Evolutionary conservation across 495 filamentous ascomycete species (phyloP).

Genomic region (Friedmanniomyces endolithicus): DNA sequence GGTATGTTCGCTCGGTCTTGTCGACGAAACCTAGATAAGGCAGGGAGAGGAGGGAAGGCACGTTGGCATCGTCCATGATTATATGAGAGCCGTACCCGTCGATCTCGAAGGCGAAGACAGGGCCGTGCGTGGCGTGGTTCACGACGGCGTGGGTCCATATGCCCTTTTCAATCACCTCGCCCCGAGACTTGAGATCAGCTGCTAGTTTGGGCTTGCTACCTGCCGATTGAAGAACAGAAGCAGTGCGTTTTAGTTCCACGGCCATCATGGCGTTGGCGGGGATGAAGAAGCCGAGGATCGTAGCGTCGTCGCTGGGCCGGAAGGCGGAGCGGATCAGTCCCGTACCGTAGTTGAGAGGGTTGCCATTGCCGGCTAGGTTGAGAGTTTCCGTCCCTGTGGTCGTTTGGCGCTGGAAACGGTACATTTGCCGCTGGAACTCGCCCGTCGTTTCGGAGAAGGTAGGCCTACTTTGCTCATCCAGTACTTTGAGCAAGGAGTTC

Average conservation of each 20-base stretch:
- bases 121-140: conserved; percentile 65
- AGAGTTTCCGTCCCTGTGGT: conserved; percentile 82
- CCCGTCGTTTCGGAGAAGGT: conserved; percentile 62
- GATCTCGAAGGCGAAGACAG: conserved; percentile 93
- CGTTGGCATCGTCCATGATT: conserved; percentile 95
- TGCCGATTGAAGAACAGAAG: conserved; percentile 46
- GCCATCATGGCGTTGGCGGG: conserved; percentile 94
- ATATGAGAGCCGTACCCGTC: conserved; percentile 88
- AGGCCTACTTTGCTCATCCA: conserved; percentile 64
- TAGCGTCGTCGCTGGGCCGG: conserved; percentile 94
- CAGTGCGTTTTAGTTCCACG: conserved; percentile 70
- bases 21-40: conserved; percentile 77
- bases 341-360: conserved; percentile 75
- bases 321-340: conserved; percentile 86
- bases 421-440: conserved; percentile 55
- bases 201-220: conserved; percentile 41
- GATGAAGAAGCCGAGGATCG: conserved; percentile 89
- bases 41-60: conserved; percentile 78
- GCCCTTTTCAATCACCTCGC: conserved; percentile 56
- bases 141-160: conserved; percentile 86
- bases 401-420: conserved; percentile 75
- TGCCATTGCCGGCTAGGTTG: conserved; percentile 68
- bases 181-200: conserved; percentile 44
- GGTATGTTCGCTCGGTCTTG: conserved; percentile 54
- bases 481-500: conserved; percentile 54